Conservation (phyloP, 257 asterid species). For the Cruciata laevipes region DNA sequence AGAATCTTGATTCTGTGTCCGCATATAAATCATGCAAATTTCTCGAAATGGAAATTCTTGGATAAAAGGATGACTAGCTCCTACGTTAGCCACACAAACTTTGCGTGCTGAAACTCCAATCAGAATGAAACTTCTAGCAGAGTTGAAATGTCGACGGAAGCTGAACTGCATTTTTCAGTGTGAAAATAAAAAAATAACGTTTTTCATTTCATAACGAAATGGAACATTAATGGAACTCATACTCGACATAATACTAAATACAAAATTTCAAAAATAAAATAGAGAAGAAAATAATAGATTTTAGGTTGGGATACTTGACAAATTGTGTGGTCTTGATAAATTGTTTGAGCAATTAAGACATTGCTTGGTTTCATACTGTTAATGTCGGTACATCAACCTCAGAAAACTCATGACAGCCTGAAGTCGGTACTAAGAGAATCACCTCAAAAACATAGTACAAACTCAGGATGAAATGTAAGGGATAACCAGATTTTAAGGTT, state of each 20-base stretch:
- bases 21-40: neutral
- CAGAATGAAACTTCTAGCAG: neutral
- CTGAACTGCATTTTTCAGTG: no score
- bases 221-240: no score
- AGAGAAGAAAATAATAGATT: neutral
- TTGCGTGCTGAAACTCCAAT: neutral
- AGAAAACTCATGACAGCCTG: neutral
- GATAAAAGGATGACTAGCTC: neutral
- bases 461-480: neutral
- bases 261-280: neutral
- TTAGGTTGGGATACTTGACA: constrained; percentile 4
- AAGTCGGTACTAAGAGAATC: neutral
- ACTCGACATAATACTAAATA: neutral
- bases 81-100: constrained; percentile 14
- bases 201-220: no score
- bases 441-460: neutral
- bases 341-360: neutral
- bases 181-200: no score
- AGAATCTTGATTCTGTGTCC: neutral
- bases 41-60: neutral
- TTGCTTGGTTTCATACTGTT: neutral
- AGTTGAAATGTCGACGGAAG: neutral
- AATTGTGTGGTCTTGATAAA: constrained; percentile 7
- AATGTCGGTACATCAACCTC: neutral
- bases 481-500: neutral